Conservation (phyloP, 139 green algal genomes). For the Ulvella scutata region DNA sequence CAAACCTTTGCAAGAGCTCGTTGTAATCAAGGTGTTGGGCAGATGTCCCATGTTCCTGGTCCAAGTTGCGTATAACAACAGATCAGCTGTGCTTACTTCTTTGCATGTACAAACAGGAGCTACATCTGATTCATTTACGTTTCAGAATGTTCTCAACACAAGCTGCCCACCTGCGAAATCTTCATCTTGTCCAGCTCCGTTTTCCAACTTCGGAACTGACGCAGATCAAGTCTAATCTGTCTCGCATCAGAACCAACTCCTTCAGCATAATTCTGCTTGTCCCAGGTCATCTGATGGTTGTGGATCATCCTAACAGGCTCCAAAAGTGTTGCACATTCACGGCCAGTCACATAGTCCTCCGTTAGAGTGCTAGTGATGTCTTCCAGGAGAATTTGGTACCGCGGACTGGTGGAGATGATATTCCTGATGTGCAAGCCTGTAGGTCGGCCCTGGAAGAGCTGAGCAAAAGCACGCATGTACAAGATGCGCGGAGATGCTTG, state of each 20-base stretch:
- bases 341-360: constrained; percentile 29
- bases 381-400: constrained; percentile 21
- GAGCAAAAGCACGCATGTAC: constrained; percentile 51
- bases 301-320: constrained; percentile 54
- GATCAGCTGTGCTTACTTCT: no score
- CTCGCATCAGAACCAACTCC: constrained; percentile 24
- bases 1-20: background rate
- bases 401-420: constrained; percentile 34
- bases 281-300: constrained; percentile 45
- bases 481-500: constrained; percentile 38
- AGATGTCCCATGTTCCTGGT: background rate
- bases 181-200: constrained; percentile 63
- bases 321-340: constrained; percentile 43
- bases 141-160: no score
- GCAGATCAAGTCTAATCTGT: constrained; percentile 50
- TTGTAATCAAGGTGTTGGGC: background rate
- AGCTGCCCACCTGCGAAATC: constrained; percentile 23
- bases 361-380: constrained; percentile 13
- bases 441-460: constrained; percentile 44
- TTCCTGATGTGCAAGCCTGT: constrained; percentile 35
- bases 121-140: no score
- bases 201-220: constrained; percentile 50
- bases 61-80: background rate
- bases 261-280: constrained; percentile 33
- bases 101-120: no score